These are phyloP conservation scores for Evernia prunastri DNA, from an alignment of 495 filamentous ascomycete genomes.

Conservation along the genomic window DNA sequence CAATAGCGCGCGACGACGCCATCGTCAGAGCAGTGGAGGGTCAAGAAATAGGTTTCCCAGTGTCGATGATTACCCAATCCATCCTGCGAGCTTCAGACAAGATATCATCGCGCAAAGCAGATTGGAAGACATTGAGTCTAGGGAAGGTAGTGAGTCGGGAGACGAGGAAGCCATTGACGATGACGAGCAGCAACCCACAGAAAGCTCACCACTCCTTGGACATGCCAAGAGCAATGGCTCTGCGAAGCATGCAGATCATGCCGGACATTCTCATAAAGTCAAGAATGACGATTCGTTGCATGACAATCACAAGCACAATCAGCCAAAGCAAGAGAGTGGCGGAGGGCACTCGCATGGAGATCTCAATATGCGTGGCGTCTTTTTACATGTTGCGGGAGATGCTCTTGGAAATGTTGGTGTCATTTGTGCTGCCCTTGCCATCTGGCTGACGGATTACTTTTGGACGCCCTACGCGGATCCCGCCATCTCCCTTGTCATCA, in stretches of 20 bases:
- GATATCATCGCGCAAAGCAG: constrained; percentile 78
- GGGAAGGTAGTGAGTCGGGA: constrained; percentile 39
- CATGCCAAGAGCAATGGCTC: constrained; percentile 25
- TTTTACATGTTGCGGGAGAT: constrained; percentile 93
- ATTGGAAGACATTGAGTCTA: constrained; percentile 48
- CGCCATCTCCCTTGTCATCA: constrained; percentile 91
- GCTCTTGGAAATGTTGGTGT: constrained; percentile 96
- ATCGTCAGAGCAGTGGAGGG: constrained; percentile 48
- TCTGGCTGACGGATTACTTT: constrained; percentile 72
- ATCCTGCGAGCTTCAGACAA: constrained; percentile 85
- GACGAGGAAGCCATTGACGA: constrained; percentile 42
- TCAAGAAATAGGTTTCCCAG: constrained; percentile 48
- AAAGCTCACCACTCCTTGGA: constrained; percentile 42
- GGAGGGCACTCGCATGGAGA: constrained; percentile 73
- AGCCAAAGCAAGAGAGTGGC: constrained; percentile 55
- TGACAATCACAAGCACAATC: constrained; percentile 67
- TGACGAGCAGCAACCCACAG: constrained; percentile 38
- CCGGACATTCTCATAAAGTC: constrained; percentile 6
- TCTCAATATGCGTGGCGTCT: constrained; percentile 96
- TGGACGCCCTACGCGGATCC: constrained; percentile 82
- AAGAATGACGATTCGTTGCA: constrained; percentile 3
- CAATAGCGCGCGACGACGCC: constrained; percentile 34
- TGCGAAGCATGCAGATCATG: constrained; percentile 16
- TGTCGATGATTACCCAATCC: constrained; percentile 70
- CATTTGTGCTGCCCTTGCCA: constrained; percentile 83